phyloP scores from a whole-genome alignment of 148 eudicot genomes.

The Chenopodium suecicum region DNA sequence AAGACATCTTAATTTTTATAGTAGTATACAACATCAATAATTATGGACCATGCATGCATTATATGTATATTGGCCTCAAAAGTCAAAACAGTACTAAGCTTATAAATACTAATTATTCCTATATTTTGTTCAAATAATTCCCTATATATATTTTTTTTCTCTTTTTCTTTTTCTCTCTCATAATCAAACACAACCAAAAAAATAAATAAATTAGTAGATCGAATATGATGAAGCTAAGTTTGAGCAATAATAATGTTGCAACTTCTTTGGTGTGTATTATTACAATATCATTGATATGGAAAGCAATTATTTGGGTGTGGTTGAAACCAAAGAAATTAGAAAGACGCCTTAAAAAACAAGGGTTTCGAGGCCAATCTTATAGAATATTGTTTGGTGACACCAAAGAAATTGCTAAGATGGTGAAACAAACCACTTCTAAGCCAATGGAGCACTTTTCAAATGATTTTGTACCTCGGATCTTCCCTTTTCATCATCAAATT shows the following conservation, averaged over 20 bases:
- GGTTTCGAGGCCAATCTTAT: conserved; percentile 45
- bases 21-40: background rate
- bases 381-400: conserved; percentile 39
- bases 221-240: conserved; percentile 1
- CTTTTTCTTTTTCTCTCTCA: background rate
- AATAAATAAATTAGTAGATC: background rate
- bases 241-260: background rate
- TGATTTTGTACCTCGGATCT: conserved; percentile 21
- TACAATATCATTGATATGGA: conserved; percentile 26
- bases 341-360: conserved; percentile 38
- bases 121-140: background rate
- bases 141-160: too few species aligned
- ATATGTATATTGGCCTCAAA: background rate
- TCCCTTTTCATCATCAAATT: conserved; percentile 30
- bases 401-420: conserved; percentile 30
- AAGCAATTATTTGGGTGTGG: conserved; percentile 44
- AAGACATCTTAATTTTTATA: background rate
- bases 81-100: background rate
- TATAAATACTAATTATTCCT: background rate
- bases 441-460: conserved; percentile 30
- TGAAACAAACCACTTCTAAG: conserved; percentile 24
- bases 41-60: background rate
- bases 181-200: background rate
- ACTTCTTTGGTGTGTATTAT: conserved; percentile 15
- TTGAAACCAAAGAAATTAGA: conserved; percentile 47